Evolutionary conservation across 371 early-diverging fungal genomes (phyloP), one percentile per base, ranked within the genome.

Genomic region (Mortierella sp.): DNA sequence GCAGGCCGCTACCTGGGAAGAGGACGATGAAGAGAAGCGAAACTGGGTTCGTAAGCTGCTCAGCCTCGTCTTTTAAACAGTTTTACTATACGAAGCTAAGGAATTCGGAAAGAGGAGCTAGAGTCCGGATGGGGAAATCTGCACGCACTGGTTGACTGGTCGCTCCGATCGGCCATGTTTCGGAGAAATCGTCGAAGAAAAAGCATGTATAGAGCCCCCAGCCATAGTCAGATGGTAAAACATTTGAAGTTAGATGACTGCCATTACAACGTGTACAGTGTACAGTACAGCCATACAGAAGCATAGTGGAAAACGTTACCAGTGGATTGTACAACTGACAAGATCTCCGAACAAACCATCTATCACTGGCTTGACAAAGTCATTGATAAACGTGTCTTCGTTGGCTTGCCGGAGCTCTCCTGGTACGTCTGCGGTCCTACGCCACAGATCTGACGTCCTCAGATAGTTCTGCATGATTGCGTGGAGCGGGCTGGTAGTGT

Each of bases 281-380:
- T n/a, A n/a, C n/a, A 34, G 34, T 34, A 34, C 11, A 34, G 34
- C 34, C 34, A 34, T 34, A 34, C 34, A 59, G 41, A 50, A 34
- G 37, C 42, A 26, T 32, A 30, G 14, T 0, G 5, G 43, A 41
- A 50, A 53, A 28, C 55, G 43, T 11, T 52, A 65, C 65, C 65
- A 65, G 41, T 65, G 53, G 48, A 52, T 44, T 50, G 58, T 58
- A 28, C 58, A 65, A 43, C 53, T 21, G 39, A 34, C 27, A 24
- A 65, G 47, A 23, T 50, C 56, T 39, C 56, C 64, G 21, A 64
- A 56, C 50, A 56, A 56, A 44, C 66, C 66, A 58, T 65, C 66
- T 37, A 65, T 58, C 51, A 56, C 56, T 12, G 64, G 64, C 44
- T 56, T 56, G 4, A 56, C 56, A 56, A 64, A 64, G 50, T 64